phyloP scores from a whole-genome alignment of 2,329 filamentous ascomycete genomes.

The Calonectria multiphialidica region DNA sequence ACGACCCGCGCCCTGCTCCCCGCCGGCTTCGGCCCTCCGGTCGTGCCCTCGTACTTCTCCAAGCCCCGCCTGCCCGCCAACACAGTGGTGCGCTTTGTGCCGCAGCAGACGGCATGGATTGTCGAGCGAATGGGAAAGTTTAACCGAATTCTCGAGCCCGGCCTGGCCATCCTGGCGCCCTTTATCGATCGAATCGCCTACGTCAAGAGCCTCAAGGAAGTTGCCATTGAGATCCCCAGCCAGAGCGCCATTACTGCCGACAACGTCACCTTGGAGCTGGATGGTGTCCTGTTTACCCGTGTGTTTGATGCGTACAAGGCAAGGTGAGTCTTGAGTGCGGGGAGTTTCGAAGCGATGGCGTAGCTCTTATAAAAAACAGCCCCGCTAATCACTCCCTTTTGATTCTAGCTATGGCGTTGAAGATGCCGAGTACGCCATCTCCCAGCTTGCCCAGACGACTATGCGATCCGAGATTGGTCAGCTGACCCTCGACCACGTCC shows the following conservation, averaged over 20 bases:
- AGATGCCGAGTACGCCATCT: constrained; percentile 98
- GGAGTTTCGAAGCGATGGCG: not conserved
- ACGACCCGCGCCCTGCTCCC: constrained; percentile 49
- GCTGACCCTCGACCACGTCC: constrained; percentile 93
- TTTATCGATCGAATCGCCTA: constrained; percentile 97
- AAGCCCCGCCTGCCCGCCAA: constrained; percentile 84
- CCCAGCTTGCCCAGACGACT: constrained; percentile 96
- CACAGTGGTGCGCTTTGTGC: constrained; percentile 95
- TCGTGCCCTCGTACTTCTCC: constrained; percentile 83
- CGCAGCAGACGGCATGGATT: constrained; percentile 99
- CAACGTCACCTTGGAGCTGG: constrained; percentile 96
- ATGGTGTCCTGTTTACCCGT: constrained; percentile 94
- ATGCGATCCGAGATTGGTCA: constrained; percentile 99
- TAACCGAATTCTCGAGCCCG: constrained; percentile 91
- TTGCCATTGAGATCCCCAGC: constrained; percentile 95
- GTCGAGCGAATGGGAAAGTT: constrained; percentile 99
- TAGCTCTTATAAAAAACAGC: not conserved
- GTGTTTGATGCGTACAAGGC: constrained; percentile 99
- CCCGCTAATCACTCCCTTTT: constrained; percentile 16
- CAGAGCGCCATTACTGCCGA: constrained; percentile 98
- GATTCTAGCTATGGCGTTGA: constrained; percentile 89
- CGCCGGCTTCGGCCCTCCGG: constrained; percentile 46
- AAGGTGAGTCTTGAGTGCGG: constrained; percentile 67
- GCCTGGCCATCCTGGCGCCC: constrained; percentile 88
- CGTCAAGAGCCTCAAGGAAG: constrained; percentile 97